Evolutionary conservation across 2,329 filamentous ascomycete genomes (phyloP).

Genomic region (Colletotrichum eremochloae): DNA sequence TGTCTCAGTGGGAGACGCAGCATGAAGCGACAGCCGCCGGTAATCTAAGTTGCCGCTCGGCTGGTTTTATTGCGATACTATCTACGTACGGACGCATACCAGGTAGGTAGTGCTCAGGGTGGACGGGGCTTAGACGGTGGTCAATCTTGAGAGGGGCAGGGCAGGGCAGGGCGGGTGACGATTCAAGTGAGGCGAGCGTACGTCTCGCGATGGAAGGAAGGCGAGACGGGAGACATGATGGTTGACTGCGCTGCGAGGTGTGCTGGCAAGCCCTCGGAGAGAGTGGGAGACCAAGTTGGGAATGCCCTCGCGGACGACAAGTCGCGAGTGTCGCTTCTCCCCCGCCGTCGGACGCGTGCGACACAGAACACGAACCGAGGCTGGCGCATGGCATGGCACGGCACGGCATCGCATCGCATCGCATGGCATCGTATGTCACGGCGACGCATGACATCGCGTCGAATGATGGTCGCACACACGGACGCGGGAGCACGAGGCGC

Average conservation of each 20-base stretch:
- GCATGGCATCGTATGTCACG: conserved; percentile 29
- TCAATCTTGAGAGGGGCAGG: neutral
- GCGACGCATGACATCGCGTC: conserved; percentile 42
- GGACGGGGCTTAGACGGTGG: neutral
- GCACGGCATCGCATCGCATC: conserved; percentile 35
- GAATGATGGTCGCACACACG: conserved; percentile 8
- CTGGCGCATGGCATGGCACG: conserved; percentile 4
- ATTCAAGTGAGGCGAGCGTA: conserved; percentile 28
- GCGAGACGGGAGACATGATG: neutral
- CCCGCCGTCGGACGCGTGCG: conserved; percentile 4
- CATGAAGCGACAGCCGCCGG: conserved; percentile 36
- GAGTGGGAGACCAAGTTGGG: conserved; percentile 31
- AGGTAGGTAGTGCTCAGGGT: neutral
- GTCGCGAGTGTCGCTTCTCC: conserved; percentile 19
- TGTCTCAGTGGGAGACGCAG: conserved; percentile 20
- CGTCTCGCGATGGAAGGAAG: neutral
- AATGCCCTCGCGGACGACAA: conserved; percentile 42
- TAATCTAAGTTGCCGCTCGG: conserved; percentile 37
- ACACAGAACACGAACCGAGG: neutral
- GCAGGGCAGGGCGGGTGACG: neutral
- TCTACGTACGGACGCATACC: too few species aligned
- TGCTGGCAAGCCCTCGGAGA: conserved; percentile 7
- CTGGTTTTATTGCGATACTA: conserved; percentile 8
- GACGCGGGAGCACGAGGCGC: conserved; percentile 10
- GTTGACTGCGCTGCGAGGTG: conserved; percentile 25